Evolutionary conservation across 441 rosid species (phyloP).

Genomic region (Arabidopsis lyrata): DNA sequence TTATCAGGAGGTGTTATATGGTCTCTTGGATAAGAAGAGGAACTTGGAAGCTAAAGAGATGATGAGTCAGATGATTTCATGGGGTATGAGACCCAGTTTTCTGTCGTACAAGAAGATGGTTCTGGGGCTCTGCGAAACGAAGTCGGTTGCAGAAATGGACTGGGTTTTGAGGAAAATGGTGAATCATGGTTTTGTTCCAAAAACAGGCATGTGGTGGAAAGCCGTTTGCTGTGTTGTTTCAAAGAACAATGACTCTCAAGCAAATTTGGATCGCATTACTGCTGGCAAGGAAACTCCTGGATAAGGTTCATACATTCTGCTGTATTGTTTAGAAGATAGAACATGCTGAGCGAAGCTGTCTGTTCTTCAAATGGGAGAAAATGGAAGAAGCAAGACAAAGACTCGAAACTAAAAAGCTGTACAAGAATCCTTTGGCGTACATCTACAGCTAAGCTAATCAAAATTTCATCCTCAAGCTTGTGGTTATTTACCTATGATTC

Average conservation of each 20-base stretch:
- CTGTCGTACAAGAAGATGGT: constrained; percentile 67
- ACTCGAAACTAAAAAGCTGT: constrained; percentile 36
- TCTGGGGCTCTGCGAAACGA: constrained; percentile 61
- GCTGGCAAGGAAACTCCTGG: constrained; percentile 22
- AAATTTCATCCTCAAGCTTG: constrained; percentile 12
- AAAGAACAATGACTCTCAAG: constrained; percentile 21
- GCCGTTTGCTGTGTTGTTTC: constrained; percentile 49
- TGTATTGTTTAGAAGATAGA: constrained; percentile 1
- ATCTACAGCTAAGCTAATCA: constrained; percentile 29
- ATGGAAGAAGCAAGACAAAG: background rate
- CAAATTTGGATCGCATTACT: constrained; percentile 38
- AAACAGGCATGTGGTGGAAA: constrained; percentile 72
- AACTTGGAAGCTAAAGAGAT: constrained; percentile 63
- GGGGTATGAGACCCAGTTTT: constrained; percentile 67
- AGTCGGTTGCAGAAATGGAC: constrained; percentile 57
- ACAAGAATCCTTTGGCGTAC: constrained; percentile 26
- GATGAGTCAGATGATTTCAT: constrained; percentile 59
- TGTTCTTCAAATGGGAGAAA: constrained; percentile 15
- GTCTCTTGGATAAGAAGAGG: constrained; percentile 65
- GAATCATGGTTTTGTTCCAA: constrained; percentile 78
- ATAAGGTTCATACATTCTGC: constrained; percentile 19
- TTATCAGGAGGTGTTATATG: constrained; percentile 81
- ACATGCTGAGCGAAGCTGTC: constrained; percentile 7
- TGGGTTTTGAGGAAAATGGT: constrained; percentile 80
- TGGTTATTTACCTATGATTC: constrained; percentile 9